Base-by-base conservation (phyloP, 805 yeast species). In the Yamadazyma scolyti region DNA sequence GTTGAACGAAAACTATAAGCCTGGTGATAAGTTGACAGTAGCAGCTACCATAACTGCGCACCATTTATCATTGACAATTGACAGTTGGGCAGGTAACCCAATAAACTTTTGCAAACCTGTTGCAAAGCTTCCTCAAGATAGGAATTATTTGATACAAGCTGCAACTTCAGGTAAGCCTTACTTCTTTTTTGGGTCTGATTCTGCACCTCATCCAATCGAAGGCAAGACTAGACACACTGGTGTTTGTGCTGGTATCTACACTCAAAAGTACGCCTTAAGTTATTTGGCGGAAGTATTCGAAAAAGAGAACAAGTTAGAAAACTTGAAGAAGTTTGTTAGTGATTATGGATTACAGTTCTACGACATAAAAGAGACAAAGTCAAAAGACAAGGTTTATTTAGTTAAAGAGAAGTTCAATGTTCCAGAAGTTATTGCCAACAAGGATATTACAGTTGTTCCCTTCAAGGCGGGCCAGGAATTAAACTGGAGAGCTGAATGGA, bases 221-320 rank as follows among this genome's bases (percentile, higher is more conserved):
- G 79, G 79, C 37, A 94, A 94, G 58, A 69, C 85, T 16, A 80
- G 73, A 39, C 87, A 77, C 44, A 64, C 68, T 21, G 90, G 89
- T 14, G 97, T 90, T 11, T 87, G 97, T 49, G 99, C 99, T n/a
- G 99, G 99, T 50, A 96, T 93, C 6, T 93, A 75, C 60, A 85
- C 97, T 2, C 98, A 93, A 57, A 73, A 85, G 14, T 75, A 75
- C 46, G 95, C 83, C 2, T 58, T 93, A 12, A 68, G 88, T 6
- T 93, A 90, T 43, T 62, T 93, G 16, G 97, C 97, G 3, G 82
- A 89, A 55, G 75, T 84, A 1, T 93, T 94, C 49, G 95, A 84
- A 16, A 57, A 68, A 32, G 70, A 61, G 12, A 79, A 73, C 9
- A 73, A 77, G 39, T 60, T 93, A 25, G 80, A 80, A 25, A 74